Evolutionary conservation across 495 filamentous ascomycete species (phyloP).

Genomic region (Penicillium lividum): DNA sequence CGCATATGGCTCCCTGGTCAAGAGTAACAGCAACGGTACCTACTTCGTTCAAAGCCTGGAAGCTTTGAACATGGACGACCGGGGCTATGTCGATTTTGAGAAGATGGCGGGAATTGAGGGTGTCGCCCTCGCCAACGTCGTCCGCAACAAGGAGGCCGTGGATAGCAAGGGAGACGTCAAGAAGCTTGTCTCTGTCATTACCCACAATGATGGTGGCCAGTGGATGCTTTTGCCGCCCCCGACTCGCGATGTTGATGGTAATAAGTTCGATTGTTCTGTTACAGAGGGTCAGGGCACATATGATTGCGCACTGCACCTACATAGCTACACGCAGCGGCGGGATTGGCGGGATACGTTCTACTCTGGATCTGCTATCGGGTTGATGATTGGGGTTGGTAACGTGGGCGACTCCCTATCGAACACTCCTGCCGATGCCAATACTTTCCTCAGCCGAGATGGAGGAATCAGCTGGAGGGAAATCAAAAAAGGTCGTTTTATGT

Average conservation of each 20-base stretch:
- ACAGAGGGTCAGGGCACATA: slow-evolving; percentile 47
- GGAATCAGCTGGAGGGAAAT: slow-evolving; percentile 85
- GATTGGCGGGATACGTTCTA: slow-evolving; percentile 82
- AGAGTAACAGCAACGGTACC: slow-evolving; percentile 97
- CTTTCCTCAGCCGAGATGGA: slow-evolving; percentile 84
- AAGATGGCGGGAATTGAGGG: slow-evolving; percentile 91
- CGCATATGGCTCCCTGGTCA: slow-evolving; percentile 84
- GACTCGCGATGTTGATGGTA: slow-evolving; percentile 64
- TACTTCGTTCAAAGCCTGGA: slow-evolving; percentile 82
- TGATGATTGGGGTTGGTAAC: slow-evolving; percentile 91
- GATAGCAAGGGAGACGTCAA: slow-evolving; percentile 66
- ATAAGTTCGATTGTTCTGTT: slow-evolving; percentile 66
- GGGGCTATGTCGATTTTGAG: slow-evolving; percentile 90
- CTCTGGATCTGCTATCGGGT: slow-evolving; percentile 81
- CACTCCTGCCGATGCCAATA: slow-evolving; percentile 63
- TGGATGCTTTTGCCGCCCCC: slow-evolving; percentile 78
- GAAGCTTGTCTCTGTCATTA: slow-evolving; percentile 83
- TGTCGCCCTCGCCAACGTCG: slow-evolving; percentile 81
- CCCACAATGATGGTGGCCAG: slow-evolving; percentile 90
- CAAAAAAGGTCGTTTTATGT: slow-evolving; percentile 83
- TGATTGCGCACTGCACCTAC: slow-evolving; percentile 84
- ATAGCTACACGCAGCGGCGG: slow-evolving; percentile 87
- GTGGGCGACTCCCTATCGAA: slow-evolving; percentile 66
- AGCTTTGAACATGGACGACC: slow-evolving; percentile 72
- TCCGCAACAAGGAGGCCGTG: slow-evolving; percentile 66